Evolutionary conservation across 768 basidiomycete genomes (phyloP).

Genomic region (Kwoniella dejecticola): DNA sequence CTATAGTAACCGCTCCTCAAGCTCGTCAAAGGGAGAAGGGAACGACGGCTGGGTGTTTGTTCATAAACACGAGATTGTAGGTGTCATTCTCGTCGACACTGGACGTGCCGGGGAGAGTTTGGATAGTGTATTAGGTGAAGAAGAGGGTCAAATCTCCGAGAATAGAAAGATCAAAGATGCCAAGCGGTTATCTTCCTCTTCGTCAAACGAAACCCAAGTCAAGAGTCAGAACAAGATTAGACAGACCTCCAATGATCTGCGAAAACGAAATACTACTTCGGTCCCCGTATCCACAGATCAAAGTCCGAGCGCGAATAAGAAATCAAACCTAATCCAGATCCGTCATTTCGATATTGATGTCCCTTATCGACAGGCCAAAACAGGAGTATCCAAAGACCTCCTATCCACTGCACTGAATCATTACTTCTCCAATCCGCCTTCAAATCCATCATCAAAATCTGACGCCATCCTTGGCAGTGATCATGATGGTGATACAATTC

Average conservation of each 20-base stretch:
- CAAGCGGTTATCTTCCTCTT: no score
- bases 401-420: slow-evolving; percentile 16
- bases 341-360: slow-evolving; percentile 42
- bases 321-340: slow-evolving; percentile 21
- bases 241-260: no score
- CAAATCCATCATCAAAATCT: background rate
- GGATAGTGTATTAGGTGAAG: slow-evolving; percentile 32
- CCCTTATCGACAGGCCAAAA: slow-evolving; percentile 10
- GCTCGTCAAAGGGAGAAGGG: background rate
- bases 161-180: no score
- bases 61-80: slow-evolving; percentile 30
- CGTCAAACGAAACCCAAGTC: no score
- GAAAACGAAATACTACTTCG: background rate
- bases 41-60: slow-evolving; percentile 17
- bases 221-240: no score
- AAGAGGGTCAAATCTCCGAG: slow-evolving; percentile 24
- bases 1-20: slow-evolving; percentile 23
- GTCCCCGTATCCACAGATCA: background rate
- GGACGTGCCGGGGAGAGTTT: slow-evolving; percentile 20
- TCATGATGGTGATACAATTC: background rate
- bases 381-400: slow-evolving; percentile 23
- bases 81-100: slow-evolving; percentile 29
- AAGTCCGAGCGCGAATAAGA: background rate
- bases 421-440: slow-evolving; percentile 12
- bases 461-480: no score